These are phyloP conservation scores for Xylaria polymorpha DNA, from an alignment of 2,329 filamentous ascomycete genomes.

Conservation along the genomic window DNA sequence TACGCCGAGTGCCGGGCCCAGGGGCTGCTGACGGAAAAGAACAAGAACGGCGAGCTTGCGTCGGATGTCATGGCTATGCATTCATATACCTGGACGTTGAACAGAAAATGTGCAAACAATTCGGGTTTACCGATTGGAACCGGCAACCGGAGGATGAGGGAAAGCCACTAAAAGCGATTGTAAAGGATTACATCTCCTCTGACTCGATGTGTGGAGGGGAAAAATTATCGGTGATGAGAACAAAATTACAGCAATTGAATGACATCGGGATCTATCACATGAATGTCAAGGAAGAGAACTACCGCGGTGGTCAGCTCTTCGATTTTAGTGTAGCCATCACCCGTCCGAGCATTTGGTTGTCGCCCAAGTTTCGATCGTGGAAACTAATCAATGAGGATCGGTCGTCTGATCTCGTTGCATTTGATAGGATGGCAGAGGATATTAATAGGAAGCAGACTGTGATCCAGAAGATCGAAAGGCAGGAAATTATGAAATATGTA, in stretches of 20 bases:
- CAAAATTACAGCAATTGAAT: constrained; percentile 10
- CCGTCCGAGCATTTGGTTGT: constrained; percentile 23
- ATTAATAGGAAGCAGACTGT: background rate
- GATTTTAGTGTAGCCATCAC: constrained; percentile 38
- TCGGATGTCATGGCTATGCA: constrained; percentile 31
- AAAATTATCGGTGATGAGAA: background rate
- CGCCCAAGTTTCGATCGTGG: constrained; percentile 1
- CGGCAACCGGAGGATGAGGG: constrained; percentile 22
- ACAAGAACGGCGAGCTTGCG: constrained; percentile 28
- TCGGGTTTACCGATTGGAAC: constrained; percentile 32
- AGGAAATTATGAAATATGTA: no score
- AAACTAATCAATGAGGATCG: background rate
- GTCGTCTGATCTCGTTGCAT: background rate
- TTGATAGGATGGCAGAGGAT: background rate
- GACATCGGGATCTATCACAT: constrained; percentile 35
- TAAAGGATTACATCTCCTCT: constrained; percentile 29
- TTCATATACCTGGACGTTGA: constrained; percentile 20
- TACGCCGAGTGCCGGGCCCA: constrained; percentile 35
- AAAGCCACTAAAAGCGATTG: constrained; percentile 23
- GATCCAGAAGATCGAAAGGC: no score
- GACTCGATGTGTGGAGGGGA: background rate
- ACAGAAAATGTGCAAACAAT: constrained; percentile 13
- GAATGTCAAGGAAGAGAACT: constrained; percentile 35
- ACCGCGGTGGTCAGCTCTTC: constrained; percentile 35
- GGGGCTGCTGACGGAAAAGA: constrained; percentile 9